Conservation (phyloP, 306 rosid genomes). For the Mimosa pudica region DNA sequence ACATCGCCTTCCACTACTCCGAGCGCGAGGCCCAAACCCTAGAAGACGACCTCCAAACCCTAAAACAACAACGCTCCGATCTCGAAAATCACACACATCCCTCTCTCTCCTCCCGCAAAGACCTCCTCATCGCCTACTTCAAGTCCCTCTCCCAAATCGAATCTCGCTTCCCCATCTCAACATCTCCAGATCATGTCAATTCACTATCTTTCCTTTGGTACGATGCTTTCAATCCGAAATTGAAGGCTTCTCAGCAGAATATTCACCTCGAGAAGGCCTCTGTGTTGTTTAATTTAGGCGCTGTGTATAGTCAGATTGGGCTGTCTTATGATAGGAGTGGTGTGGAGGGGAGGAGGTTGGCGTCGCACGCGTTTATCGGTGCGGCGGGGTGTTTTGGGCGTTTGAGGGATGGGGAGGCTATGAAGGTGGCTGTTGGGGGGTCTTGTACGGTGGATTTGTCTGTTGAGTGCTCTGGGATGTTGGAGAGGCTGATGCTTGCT, state of each 20-base stretch:
- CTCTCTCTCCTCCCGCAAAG: slow-evolving; percentile 80
- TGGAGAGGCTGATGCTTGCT: slow-evolving; percentile 93
- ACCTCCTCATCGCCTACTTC: slow-evolving; percentile 74
- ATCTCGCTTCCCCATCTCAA: slow-evolving; percentile 94
- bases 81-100: slow-evolving; percentile 88
- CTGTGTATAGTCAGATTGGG: slow-evolving; percentile 90
- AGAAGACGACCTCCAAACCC: slow-evolving; percentile 95
- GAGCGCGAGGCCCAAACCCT: slow-evolving; percentile 94
- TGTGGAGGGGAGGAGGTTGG: slow-evolving; percentile 78
- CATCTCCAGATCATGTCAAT: slow-evolving; percentile 83
- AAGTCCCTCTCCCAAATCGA: slow-evolving; percentile 86
- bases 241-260: slow-evolving; percentile 90
- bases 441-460: slow-evolving; percentile 83
- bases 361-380: slow-evolving; percentile 79
- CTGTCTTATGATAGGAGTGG: slow-evolving; percentile 75
- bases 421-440: slow-evolving; percentile 75
- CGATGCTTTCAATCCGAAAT: slow-evolving; percentile 86
- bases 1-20: slow-evolving; percentile 84
- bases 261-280: slow-evolving; percentile 94
- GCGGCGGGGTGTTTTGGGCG: slow-evolving; percentile 85
- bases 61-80: slow-evolving; percentile 79
- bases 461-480: slow-evolving; percentile 85
- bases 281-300: slow-evolving; percentile 81
- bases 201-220: slow-evolving; percentile 80
- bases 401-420: slow-evolving; percentile 75